These are phyloP conservation scores for Gossypium schwendimanii DNA, from an alignment of 441 rosid genomes.

Conservation along the genomic window DNA sequence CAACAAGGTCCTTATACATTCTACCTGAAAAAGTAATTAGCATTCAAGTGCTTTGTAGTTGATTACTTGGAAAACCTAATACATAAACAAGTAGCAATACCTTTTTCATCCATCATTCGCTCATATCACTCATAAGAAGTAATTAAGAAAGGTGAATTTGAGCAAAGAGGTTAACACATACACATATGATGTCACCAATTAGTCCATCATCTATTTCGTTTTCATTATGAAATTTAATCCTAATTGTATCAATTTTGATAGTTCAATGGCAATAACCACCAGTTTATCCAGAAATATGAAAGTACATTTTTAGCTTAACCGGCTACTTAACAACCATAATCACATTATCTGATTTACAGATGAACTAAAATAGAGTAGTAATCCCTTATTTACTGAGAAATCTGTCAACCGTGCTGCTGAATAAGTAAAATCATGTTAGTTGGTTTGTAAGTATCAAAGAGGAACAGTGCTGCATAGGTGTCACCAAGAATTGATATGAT, in stretches of 20 bases:
- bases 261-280: neutral
- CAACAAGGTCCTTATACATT: conserved; percentile 38
- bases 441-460: no score
- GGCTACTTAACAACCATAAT: neutral
- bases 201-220: neutral
- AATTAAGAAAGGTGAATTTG: neutral
- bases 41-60: neutral
- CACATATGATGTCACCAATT: neutral
- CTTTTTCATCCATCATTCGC: neutral
- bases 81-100: neutral
- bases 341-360: neutral
- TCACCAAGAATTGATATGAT: no score
- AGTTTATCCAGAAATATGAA: conserved; percentile 6
- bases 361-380: neutral
- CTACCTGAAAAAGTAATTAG: conserved; percentile 31
- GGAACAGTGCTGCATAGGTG: no score
- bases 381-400: no score
- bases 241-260: neutral
- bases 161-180: neutral
- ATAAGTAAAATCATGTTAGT: no score
- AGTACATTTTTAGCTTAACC: neutral
- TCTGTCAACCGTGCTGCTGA: no score
- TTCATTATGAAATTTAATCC: neutral
- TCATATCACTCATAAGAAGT: neutral
- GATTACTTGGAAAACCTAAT: neutral